phyloP scores from a whole-genome alignment of 2,329 filamentous ascomycete genomes.

The Shiraia sp. region DNA sequence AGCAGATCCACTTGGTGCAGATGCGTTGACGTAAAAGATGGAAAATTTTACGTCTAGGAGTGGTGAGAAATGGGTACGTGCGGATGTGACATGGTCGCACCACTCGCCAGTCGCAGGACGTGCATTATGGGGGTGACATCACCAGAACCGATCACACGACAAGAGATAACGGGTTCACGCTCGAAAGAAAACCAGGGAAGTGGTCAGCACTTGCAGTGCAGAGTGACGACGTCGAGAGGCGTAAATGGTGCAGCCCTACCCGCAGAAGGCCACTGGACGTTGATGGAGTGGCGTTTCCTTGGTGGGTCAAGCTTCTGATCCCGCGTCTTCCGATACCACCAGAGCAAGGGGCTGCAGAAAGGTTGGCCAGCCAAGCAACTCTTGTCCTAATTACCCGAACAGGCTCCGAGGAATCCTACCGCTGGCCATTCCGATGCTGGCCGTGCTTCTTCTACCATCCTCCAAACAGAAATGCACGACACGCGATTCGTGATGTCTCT shows the following conservation, averaged over 20 bases:
- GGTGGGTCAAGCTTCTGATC: slow-evolving; percentile 25
- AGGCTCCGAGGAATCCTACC: slow-evolving; percentile 13
- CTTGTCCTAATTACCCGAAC: slow-evolving; percentile 23
- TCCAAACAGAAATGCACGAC: slow-evolving; percentile 19
- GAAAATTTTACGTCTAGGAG: slow-evolving; percentile 32
- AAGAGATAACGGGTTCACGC: neutral
- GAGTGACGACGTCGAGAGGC: slow-evolving; percentile 7
- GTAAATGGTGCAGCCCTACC: slow-evolving; percentile 1
- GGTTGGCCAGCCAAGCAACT: no score
- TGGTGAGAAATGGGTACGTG: slow-evolving; percentile 29
- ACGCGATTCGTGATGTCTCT: slow-evolving; percentile 6
- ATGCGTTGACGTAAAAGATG: slow-evolving; percentile 31
- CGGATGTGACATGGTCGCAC: slow-evolving; percentile 4
- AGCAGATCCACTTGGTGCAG: slow-evolving; percentile 33
- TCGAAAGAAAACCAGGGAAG: neutral
- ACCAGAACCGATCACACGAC: slow-evolving; percentile 1
- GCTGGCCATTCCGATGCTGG: slow-evolving; percentile 12
- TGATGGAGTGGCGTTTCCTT: slow-evolving; percentile 1
- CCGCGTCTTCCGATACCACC: slow-evolving; percentile 20
- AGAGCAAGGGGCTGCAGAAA: slow-evolving; percentile 13
- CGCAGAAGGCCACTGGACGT: neutral
- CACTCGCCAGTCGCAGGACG: neutral
- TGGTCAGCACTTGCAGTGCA: neutral
- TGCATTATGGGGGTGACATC: slow-evolving; percentile 8
- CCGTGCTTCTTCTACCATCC: slow-evolving; percentile 10